Conservation (phyloP, 169 alveolate species). For the Plasmodium reichenowi region DNA sequence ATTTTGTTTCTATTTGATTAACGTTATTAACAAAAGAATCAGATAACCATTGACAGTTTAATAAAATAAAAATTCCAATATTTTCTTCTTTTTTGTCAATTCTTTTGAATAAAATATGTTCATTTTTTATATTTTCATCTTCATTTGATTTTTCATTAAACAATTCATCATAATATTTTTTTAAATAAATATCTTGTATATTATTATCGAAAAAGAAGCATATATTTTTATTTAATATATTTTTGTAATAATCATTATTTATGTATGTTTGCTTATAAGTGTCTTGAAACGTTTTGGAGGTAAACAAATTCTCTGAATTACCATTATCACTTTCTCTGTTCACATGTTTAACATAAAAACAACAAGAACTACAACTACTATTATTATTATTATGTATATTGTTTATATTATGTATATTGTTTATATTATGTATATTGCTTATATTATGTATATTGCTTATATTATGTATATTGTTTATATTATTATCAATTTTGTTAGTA, state of each 20-base stretch:
- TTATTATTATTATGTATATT: no score
- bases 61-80: conserved; percentile 37
- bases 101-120: conserved; percentile 17
- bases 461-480: no score
- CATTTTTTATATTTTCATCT: conserved; percentile 12
- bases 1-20: conserved; percentile 53
- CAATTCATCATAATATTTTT: conserved; percentile 29
- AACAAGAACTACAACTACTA: no score
- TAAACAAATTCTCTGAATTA: no score
- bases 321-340: no score
- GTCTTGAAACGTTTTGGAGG: no score
- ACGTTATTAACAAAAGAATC: conserved; percentile 65
- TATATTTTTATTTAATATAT: conserved; percentile 20
- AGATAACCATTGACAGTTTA: conserved; percentile 62
- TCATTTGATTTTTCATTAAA: conserved; percentile 19
- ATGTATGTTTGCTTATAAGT: background rate
- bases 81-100: conserved; percentile 64
- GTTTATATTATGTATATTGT: no score
- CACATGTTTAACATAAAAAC: no score
- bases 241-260: conserved; percentile 1
- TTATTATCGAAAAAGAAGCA: conserved; percentile 48
- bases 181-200: conserved; percentile 58
- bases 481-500: no score
- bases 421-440: no score
- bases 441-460: no score